phyloP scores from a whole-genome alignment of 1,284 basidiomycete genomes.

The Leccinum proliferum region DNA sequence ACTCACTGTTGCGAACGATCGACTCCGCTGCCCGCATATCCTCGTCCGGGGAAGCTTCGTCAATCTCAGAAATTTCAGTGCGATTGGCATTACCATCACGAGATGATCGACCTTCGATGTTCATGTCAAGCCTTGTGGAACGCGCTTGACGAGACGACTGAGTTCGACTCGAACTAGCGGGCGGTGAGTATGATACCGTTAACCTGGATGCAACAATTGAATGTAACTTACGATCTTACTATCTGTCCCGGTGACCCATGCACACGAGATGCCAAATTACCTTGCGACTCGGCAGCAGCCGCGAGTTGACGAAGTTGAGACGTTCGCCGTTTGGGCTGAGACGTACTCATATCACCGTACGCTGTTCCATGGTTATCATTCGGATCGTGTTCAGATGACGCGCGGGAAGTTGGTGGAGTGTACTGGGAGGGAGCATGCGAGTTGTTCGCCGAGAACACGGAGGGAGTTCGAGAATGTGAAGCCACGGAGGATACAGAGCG shows the following conservation, averaged over 20 bases:
- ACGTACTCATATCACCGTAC: background rate
- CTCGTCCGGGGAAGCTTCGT: background rate
- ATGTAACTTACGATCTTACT: background rate
- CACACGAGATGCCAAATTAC: background rate
- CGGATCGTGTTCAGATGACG: background rate
- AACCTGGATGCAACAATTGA: background rate
- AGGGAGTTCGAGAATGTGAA: background rate
- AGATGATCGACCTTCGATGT: background rate
- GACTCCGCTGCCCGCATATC: background rate
- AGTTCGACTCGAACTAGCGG: background rate
- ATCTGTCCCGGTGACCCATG: background rate
- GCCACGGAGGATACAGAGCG: background rate
- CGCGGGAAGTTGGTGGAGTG: background rate
- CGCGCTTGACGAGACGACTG: background rate
- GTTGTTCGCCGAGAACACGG: background rate
- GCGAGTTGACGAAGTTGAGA: background rate
- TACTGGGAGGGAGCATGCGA: background rate
- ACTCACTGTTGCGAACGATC: background rate
- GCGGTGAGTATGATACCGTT: background rate
- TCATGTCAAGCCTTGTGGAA: background rate
- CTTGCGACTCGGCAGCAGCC: background rate
- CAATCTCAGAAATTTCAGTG: background rate
- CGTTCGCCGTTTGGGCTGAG: background rate
- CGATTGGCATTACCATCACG: background rate
- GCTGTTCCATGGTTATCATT: background rate